Evolutionary conservation across 202 grass and related monocot species (phyloP).

Genomic region (Musa balbisiana): DNA sequence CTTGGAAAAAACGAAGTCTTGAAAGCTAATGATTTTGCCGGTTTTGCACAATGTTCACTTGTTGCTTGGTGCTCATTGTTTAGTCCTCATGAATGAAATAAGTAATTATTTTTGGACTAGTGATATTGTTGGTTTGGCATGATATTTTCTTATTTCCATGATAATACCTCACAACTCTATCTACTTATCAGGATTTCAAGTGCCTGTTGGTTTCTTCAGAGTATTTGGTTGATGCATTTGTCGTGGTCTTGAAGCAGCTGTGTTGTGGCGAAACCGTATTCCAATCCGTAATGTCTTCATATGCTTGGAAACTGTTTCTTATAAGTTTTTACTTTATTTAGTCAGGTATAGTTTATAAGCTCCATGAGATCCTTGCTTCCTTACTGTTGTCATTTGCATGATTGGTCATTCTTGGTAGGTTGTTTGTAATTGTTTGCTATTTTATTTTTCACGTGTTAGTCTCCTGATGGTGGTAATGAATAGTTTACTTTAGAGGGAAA

Average conservation of each 20-base stretch:
- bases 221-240: constrained; percentile 66
- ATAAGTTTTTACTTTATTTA: background rate
- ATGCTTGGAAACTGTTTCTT: background rate
- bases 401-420: background rate
- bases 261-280: constrained; percentile 45
- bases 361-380: background rate
- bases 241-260: constrained; percentile 65
- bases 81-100: background rate
- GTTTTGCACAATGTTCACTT: background rate
- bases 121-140: background rate
- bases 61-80: background rate
- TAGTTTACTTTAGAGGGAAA: no score
- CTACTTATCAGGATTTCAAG: constrained; percentile 43
- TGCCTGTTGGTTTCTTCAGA: constrained; percentile 56
- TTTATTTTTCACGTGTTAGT: no score
- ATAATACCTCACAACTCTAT: background rate
- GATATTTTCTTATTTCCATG: constrained; percentile 10
- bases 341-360: background rate
- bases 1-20: no score
- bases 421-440: background rate
- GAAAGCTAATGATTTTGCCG: background rate
- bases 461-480: no score
- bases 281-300: constrained; percentile 1
- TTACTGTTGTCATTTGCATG: background rate
- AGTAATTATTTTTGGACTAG: no score